Percentiles rank a stretch among this genome's conserved stretches.
phyloP scores from a whole-genome alignment of 2,329 filamentous ascomycete species.

The Neodidymelliopsis sp. region DNA sequence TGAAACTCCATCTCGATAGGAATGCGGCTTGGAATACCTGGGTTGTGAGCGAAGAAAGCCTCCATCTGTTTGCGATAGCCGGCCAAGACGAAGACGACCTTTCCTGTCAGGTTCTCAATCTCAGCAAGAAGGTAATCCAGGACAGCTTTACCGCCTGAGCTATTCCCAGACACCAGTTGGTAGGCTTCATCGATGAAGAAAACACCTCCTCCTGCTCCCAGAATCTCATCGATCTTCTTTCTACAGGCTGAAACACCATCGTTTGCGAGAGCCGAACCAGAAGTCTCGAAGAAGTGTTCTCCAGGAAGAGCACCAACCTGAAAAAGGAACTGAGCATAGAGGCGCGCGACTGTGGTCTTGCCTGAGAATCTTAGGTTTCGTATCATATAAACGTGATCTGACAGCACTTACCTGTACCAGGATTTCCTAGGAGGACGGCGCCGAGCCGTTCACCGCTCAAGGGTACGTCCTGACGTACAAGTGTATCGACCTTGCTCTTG shows the following conservation, averaged over 20 bases:
- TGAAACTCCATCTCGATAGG: conserved; percentile 70
- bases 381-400: neutral
- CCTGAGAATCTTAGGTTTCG: neutral
- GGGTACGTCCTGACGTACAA: conserved; percentile 64
- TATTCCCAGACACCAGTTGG: conserved; percentile 70
- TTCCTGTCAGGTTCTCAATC: conserved; percentile 74
- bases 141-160: conserved; percentile 64
- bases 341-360: conserved; percentile 78
- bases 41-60: conserved; percentile 76
- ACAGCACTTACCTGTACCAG: conserved; percentile 68
- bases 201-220: conserved; percentile 69
- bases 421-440: conserved; percentile 72
- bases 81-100: conserved; percentile 74
- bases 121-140: conserved; percentile 76
- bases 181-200: conserved; percentile 84
- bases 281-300: conserved; percentile 68
- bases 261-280: conserved; percentile 71
- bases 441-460: conserved; percentile 68
- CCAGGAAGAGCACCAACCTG: conserved; percentile 70
- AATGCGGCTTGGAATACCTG: conserved; percentile 73
- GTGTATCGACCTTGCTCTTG: conserved; percentile 69
- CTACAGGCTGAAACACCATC: conserved; percentile 67
- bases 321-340: conserved; percentile 72
- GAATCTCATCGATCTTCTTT: conserved; percentile 63
- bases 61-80: conserved; percentile 81